Percentiles rank a stretch among this genome's conserved stretches.
Conservation (phyloP, 352 stramenopile genomes). For the Pythium rishiriense region DNA sequence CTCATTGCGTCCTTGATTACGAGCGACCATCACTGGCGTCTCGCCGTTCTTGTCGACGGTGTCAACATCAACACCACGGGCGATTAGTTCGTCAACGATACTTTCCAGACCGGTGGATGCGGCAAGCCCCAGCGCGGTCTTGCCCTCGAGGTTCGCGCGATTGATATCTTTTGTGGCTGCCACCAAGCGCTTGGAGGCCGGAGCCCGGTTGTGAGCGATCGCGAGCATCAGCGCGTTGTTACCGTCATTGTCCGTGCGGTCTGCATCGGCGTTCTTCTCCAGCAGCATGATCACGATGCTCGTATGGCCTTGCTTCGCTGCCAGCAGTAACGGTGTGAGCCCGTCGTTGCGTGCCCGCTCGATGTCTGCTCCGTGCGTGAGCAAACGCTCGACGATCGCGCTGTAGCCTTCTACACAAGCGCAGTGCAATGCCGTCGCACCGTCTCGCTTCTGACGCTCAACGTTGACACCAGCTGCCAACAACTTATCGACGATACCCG, state of each 20-base stretch:
- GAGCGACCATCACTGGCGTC: background rate
- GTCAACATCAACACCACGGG: background rate
- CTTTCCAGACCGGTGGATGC: background rate
- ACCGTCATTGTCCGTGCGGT: background rate
- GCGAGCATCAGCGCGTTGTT: slow-evolving; percentile 8
- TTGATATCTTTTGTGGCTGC: slow-evolving; percentile 1
- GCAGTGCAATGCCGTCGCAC: background rate
- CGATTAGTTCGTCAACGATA: background rate
- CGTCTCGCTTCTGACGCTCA: background rate
- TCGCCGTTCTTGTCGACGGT: background rate
- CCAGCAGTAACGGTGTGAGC: slow-evolving; percentile 3
- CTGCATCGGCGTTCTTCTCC: background rate
- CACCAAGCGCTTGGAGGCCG: background rate
- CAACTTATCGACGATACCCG: slow-evolving; percentile 9
- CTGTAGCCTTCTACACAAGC: background rate
- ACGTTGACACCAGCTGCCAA: background rate
- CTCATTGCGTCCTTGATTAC: background rate
- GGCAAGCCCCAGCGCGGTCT: background rate
- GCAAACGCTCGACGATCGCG: background rate
- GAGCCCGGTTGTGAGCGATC: background rate
- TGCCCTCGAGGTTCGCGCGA: background rate
- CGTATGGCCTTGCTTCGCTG: background rate
- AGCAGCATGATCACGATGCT: background rate
- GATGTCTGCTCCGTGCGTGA: background rate
- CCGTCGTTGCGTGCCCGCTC: background rate